phyloP scores from a whole-genome alignment of 306 rosid species.

The Vicia sativa region DNA sequence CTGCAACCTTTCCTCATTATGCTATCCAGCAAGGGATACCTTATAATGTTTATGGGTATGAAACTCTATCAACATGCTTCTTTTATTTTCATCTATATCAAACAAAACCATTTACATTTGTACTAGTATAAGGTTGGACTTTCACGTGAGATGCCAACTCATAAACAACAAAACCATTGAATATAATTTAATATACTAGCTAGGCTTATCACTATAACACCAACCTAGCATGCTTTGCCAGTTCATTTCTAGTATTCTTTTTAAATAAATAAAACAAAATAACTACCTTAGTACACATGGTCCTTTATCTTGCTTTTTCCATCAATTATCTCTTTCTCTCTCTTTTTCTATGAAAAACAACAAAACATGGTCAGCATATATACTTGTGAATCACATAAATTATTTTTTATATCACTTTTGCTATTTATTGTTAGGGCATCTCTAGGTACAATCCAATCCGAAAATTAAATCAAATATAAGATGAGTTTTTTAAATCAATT shows the following conservation, averaged over 20 bases:
- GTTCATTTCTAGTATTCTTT: constrained; percentile 39
- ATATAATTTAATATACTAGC: constrained; percentile 25
- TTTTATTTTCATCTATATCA: not conserved
- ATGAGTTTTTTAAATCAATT: too few species aligned
- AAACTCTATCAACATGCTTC: constrained; percentile 21
- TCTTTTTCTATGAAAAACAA: constrained; percentile 7
- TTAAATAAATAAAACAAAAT: constrained; percentile 35
- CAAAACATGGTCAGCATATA: constrained; percentile 30
- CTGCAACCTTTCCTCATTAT: constrained; percentile 94
- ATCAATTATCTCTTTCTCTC: constrained; percentile 9
- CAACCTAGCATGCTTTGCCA: constrained; percentile 44
- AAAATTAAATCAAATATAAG: too few species aligned
- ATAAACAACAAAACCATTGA: constrained; percentile 43
- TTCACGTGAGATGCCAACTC: constrained; percentile 81
- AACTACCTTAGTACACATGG: constrained; percentile 39
- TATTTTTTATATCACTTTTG: not conserved
- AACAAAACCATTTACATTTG: not conserved
- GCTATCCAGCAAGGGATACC: constrained; percentile 94
- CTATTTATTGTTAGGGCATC: not conserved
- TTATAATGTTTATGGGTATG: constrained; percentile 84
- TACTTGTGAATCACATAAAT: constrained; percentile 11
- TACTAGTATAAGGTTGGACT: constrained; percentile 15
- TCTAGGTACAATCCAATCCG: too few species aligned
- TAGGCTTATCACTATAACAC: constrained; percentile 14
- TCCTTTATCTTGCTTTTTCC: constrained; percentile 12